Percentiles rank a stretch among this genome's conserved stretches.
These are phyloP conservation scores for Letharia lupina DNA, from an alignment of 495 filamentous ascomycete species.

Conservation along the genomic window DNA sequence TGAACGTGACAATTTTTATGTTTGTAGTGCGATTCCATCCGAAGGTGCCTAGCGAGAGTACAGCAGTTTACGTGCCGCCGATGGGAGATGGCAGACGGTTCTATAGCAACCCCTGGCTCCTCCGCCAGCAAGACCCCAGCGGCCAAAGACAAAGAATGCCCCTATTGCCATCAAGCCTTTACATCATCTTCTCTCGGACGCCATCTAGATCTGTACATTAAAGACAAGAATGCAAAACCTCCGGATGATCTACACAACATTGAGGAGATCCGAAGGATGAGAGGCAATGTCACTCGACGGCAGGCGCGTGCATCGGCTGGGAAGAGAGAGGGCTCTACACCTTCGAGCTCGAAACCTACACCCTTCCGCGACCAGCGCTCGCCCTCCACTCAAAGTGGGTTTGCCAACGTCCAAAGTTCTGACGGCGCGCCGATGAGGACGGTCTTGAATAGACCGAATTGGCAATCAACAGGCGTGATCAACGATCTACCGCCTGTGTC, in stretches of 20 bases:
- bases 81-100: constrained; percentile 24
- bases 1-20: no score
- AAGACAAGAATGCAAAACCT: constrained; percentile 73
- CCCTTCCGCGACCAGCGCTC: constrained; percentile 22
- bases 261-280: constrained; percentile 71
- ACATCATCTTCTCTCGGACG: constrained; percentile 90
- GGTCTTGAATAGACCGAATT: constrained; percentile 55
- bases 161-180: constrained; percentile 75
- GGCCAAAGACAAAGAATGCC: constrained; percentile 73
- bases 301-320: constrained; percentile 57
- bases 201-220: constrained; percentile 84
- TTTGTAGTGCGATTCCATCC: neutral
- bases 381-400: constrained; percentile 16
- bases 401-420: constrained; percentile 29
- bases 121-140: constrained; percentile 36
- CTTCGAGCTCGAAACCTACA: constrained; percentile 21
- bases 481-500: constrained; percentile 56
- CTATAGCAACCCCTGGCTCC: constrained; percentile 43
- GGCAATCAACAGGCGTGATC: constrained; percentile 75
- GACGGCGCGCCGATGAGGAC: constrained; percentile 37
- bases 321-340: constrained; percentile 43
- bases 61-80: neutral
- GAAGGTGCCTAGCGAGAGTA: neutral
- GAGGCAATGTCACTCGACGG: constrained; percentile 73
- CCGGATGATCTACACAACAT: constrained; percentile 83